Evolutionary conservation across 2,329 filamentous ascomycete genomes (phyloP).

Genomic region (Pestalotiopsis sp.): DNA sequence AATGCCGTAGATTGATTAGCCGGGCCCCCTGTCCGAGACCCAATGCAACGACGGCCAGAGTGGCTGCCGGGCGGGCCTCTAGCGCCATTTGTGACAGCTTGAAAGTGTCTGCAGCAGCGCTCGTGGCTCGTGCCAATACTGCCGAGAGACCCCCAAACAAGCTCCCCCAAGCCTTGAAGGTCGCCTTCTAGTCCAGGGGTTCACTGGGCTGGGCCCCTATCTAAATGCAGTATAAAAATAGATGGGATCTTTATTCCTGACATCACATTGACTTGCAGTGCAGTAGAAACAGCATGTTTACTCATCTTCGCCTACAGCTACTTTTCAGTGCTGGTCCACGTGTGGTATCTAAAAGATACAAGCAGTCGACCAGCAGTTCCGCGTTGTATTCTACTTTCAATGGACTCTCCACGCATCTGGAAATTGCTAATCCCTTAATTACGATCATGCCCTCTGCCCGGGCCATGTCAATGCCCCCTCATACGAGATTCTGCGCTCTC

Average conservation of each 20-base stretch:
- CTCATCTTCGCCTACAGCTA: background rate
- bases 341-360: no score
- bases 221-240: background rate
- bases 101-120: background rate
- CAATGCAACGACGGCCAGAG: background rate
- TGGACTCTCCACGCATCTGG: background rate
- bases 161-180: background rate
- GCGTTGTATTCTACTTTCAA: background rate
- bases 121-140: background rate
- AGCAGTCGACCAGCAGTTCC: no score
- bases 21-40: background rate
- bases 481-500: background rate
- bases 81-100: background rate
- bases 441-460: background rate
- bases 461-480: background rate
- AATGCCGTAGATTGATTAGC: slow-evolving; percentile 6
- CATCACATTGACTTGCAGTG: background rate
- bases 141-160: background rate
- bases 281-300: background rate
- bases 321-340: background rate
- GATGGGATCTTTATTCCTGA: background rate
- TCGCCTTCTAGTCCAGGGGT: background rate
- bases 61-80: background rate
- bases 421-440: background rate
- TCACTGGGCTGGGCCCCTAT: background rate